Conservation (phyloP, 805 yeast species). For the Candida peoriensis region DNA sequence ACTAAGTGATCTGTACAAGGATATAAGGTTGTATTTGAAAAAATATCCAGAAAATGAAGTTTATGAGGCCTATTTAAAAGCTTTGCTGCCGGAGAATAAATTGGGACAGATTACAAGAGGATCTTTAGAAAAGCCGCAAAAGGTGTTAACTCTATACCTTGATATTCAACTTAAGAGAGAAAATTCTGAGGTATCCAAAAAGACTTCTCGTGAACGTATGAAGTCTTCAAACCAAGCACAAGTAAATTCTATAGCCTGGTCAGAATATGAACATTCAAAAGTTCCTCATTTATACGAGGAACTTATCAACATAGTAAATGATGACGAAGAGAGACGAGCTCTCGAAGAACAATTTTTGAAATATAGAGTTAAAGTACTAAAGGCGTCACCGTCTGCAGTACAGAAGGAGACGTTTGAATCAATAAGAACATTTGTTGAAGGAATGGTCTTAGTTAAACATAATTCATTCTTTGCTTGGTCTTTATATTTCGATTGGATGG, state of each 20-base stretch:
- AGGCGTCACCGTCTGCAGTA: constrained; percentile 40
- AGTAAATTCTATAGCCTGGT: constrained; percentile 41
- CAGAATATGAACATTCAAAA: constrained; percentile 43
- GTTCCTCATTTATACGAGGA: constrained; percentile 49
- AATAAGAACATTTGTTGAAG: constrained; percentile 56
- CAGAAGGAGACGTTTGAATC: constrained; percentile 37
- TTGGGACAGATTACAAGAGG: constrained; percentile 49
- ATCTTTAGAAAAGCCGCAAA: constrained; percentile 40
- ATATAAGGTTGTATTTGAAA: constrained; percentile 41
- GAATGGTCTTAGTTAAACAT: constrained; percentile 65
- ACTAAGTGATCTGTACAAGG: constrained; percentile 43
- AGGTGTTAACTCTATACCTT: constrained; percentile 39
- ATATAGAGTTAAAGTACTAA: constrained; percentile 50
- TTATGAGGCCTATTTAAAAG: constrained; percentile 43
- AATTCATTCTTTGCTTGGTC: constrained; percentile 66
- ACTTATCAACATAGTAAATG: constrained; percentile 53
- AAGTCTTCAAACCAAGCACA: constrained; percentile 17
- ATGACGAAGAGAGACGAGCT: constrained; percentile 53
- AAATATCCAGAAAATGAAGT: constrained; percentile 26
- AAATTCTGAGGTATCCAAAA: constrained; percentile 33
- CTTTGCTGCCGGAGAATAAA: constrained; percentile 50
- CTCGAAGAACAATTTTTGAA: constrained; percentile 58
- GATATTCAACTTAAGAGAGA: constrained; percentile 37
- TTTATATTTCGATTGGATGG: constrained; percentile 68
- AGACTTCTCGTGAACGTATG: constrained; percentile 43